Conservation (phyloP, 305 asterid species). For the Fraxinus ornus region DNA sequence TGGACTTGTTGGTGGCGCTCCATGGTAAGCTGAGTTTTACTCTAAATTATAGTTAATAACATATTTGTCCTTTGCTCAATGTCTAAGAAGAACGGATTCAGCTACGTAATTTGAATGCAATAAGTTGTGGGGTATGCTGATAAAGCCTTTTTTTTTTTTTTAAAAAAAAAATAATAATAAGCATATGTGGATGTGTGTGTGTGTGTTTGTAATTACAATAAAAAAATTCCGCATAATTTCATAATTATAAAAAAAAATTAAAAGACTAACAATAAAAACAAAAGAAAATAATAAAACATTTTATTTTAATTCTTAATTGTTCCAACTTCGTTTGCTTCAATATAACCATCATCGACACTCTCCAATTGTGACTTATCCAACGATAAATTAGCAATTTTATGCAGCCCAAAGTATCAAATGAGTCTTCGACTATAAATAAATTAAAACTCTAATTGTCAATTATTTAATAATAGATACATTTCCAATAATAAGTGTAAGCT, state of each 20-base stretch:
- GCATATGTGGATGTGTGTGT: background rate
- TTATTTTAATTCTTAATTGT: background rate
- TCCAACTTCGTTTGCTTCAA: background rate
- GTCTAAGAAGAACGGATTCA: background rate
- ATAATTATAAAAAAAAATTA: background rate
- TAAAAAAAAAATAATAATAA: background rate
- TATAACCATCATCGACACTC: background rate
- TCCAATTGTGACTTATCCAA: background rate
- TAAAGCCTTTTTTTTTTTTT: background rate
- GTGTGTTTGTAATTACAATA: background rate
- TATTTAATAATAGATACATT: background rate
- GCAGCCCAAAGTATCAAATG: background rate
- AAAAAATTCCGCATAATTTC: background rate
- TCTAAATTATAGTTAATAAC: background rate
- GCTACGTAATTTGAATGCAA: background rate
- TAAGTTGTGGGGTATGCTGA: background rate
- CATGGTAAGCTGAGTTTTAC: conserved; percentile 34
- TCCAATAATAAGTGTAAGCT: background rate
- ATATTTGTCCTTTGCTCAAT: background rate
- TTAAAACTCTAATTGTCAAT: background rate
- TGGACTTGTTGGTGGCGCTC: conserved; percentile 48
- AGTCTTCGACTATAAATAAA: background rate
- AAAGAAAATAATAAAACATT: background rate
- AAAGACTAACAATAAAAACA: background rate
- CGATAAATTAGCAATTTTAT: background rate